Evolutionary conservation across 2,329 filamentous ascomycete species (phyloP).

Genomic region (Fusarium falciforme): DNA sequence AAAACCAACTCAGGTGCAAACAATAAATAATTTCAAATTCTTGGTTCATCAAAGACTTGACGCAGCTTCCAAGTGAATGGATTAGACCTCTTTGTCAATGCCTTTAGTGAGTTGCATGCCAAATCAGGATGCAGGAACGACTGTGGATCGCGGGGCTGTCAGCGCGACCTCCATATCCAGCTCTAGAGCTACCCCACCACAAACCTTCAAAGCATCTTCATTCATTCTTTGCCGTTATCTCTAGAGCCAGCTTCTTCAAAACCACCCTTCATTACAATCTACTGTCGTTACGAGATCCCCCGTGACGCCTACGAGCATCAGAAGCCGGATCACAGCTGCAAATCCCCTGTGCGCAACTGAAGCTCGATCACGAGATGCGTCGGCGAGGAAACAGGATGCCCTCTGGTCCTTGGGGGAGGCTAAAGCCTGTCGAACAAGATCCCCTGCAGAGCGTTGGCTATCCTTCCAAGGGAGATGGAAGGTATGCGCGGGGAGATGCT

Average conservation of each 20-base stretch:
- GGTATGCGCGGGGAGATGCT: conserved; percentile 63
- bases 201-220: conserved; percentile 20
- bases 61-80: background rate
- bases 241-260: background rate
- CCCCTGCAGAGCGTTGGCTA: conserved; percentile 84
- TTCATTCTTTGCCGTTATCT: conserved; percentile 13
- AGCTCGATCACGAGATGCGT: conserved; percentile 37
- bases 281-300: background rate
- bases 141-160: conserved; percentile 28
- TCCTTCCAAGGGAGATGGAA: conserved; percentile 90
- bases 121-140: conserved; percentile 24
- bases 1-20: background rate
- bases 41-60: background rate
- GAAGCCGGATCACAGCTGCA: background rate
- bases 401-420: conserved; percentile 73
- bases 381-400: conserved; percentile 47
- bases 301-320: background rate
- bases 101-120: background rate
- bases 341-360: background rate
- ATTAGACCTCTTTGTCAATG: background rate
- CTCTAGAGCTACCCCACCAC: conserved; percentile 29
- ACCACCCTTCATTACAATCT: background rate
- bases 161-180: background rate
- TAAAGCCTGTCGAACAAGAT: conserved; percentile 81
- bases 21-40: background rate